Percentiles rank a stretch among this genome's conserved stretches.
Evolutionary conservation across 805 yeast species (phyloP).

Genomic region (Kodamaea jinghongensis): DNA sequence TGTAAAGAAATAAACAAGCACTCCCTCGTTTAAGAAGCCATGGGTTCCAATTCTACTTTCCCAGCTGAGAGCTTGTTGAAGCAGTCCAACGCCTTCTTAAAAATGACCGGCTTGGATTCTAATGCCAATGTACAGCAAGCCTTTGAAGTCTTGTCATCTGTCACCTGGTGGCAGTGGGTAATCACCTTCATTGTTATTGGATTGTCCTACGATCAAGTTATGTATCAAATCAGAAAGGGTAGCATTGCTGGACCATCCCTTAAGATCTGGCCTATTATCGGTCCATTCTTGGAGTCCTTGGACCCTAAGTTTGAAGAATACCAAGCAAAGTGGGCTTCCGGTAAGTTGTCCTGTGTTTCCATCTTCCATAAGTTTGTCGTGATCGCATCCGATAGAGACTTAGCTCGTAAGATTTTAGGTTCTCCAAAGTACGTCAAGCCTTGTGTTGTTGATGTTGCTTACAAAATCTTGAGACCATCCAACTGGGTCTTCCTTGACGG

Average conservation of each 20-base stretch:
- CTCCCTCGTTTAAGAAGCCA: no score
- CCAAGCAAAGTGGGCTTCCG: slow-evolving; percentile 89
- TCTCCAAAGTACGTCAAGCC: slow-evolving; percentile 91
- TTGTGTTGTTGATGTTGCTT: slow-evolving; percentile 96
- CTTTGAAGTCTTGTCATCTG: slow-evolving; percentile 14
- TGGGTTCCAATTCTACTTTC: slow-evolving; percentile 2
- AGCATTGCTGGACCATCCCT: slow-evolving; percentile 83
- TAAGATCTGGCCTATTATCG: slow-evolving; percentile 93
- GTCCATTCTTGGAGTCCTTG: slow-evolving; percentile 90
- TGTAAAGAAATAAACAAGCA: no score
- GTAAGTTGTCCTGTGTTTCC: slow-evolving; percentile 93
- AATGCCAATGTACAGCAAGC: slow-evolving; percentile 13
- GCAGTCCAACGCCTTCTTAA: background rate
- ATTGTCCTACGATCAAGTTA: slow-evolving; percentile 69
- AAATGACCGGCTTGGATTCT: slow-evolving; percentile 6
- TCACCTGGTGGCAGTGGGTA: slow-evolving; percentile 56
- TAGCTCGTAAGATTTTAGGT: slow-evolving; percentile 81
- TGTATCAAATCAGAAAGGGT: slow-evolving; percentile 80
- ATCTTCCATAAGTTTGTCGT: slow-evolving; percentile 98
- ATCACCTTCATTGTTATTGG: slow-evolving; percentile 46
- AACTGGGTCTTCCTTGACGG: slow-evolving; percentile 99
- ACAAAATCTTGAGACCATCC: slow-evolving; percentile 87
- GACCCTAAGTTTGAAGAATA: slow-evolving; percentile 96
- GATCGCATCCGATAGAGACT: slow-evolving; percentile 83
- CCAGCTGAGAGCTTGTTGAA: background rate